These are phyloP conservation scores for Geosmithia flava DNA, from an alignment of 2,329 filamentous ascomycete genomes.

Conservation along the genomic window DNA sequence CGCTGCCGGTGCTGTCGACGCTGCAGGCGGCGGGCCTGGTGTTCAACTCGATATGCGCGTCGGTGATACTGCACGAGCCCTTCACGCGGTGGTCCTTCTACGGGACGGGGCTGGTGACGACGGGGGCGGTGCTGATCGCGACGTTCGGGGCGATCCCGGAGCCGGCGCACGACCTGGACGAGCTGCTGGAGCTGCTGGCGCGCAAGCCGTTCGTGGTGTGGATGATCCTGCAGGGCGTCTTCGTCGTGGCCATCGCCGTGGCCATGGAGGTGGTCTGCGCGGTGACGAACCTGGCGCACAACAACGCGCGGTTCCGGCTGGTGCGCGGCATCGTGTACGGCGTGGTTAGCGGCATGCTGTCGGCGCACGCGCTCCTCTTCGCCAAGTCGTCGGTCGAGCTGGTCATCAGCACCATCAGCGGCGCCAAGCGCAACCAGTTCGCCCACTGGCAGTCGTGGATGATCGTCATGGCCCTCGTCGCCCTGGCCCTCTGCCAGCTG, in stretches of 20 bases:
- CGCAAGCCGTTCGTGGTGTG: constrained; percentile 71
- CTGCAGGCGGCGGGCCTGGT: constrained; percentile 92
- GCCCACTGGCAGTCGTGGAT: constrained; percentile 91
- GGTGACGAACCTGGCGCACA: constrained; percentile 40
- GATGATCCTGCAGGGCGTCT: constrained; percentile 69
- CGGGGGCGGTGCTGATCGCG: constrained; percentile 82
- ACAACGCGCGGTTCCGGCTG: constrained; percentile 53
- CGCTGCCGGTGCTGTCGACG: constrained; percentile 86
- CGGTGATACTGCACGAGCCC: constrained; percentile 79
- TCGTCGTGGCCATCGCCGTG: constrained; percentile 58
- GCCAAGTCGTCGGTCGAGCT: constrained; percentile 96
- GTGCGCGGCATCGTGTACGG: constrained; percentile 79
- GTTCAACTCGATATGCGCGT: constrained; percentile 97
- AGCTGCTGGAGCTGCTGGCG: constrained; percentile 65
- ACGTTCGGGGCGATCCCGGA: constrained; percentile 90
- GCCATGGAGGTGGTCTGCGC: constrained; percentile 43
- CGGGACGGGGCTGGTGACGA: constrained; percentile 78
- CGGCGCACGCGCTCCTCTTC: constrained; percentile 82
- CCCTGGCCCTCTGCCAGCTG: constrained; percentile 75
- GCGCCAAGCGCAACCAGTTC: constrained; percentile 67
- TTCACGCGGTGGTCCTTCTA: constrained; percentile 90
- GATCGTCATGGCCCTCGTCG: constrained; percentile 70
- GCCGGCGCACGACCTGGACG: constrained; percentile 75
- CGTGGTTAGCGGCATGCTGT: constrained; percentile 81
- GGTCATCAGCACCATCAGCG: constrained; percentile 73